Base-by-base conservation (phyloP, 345 rosid genomes). In the Leavenworthia alabamica region DNA sequence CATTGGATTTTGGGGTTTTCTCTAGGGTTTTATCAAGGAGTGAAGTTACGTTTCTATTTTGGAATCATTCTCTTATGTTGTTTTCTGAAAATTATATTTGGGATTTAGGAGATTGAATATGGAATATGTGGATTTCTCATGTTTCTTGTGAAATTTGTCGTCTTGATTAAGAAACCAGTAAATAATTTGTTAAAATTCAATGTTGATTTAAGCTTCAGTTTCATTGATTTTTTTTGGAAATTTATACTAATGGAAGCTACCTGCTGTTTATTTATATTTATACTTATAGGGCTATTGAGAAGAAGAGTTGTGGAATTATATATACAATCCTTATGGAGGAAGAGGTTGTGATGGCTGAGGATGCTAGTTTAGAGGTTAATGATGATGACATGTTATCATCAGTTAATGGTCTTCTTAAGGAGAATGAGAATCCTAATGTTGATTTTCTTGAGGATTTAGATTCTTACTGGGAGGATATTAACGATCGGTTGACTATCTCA, bases 361-460 rank as follows among this genome's bases (percentile, higher is more conserved):
- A 79, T 66, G 71, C 40, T 59, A 51, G 65, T 51, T 31, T 20
- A 3, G 43, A 54, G 61, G 49, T 52, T 14, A 13, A 36, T 53
- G 56, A 62, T 17, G 71, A 62, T 17, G 71, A 66, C 26, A 56
- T 26, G 26, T 53, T 31, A 8, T 16, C 46, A 15, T n/a, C 54
- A 14, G 14, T 50, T 50, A 46, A 31, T 8, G 62, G 58, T 68
- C 33, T 60, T 46, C 43, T 29, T 20, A 62, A 67, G 62, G 95
- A 82, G 75, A 71, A 23, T 26, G 93, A 77, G 70, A 80, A 80
- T 59, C 67, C 70, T 2, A 75, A 43, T 31, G 73, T 72, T 56
- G 79, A 51, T 20, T 12, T 89, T 12, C 75, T 89, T 7, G 75
- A 80, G 33, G 88, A 82, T 39, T 74, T 83, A 4, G 96, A 93